phyloP scores from a whole-genome alignment of 2,329 filamentous ascomycete species.

The Pseudocercospora pini-densiflorae region DNA sequence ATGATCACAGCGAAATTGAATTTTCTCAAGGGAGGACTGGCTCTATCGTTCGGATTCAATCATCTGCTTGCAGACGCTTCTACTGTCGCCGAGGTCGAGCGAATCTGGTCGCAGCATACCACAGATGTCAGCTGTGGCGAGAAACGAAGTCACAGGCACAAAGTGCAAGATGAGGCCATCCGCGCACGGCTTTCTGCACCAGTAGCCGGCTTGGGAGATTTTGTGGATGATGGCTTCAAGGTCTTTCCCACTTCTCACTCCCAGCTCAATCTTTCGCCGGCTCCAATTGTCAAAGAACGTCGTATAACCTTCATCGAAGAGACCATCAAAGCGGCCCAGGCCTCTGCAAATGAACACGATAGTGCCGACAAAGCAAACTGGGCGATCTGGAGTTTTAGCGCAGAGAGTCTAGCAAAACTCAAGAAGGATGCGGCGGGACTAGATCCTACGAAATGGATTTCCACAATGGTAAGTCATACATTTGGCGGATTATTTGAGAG shows the following conservation, averaged over 20 bases:
- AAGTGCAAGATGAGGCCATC: constrained; percentile 9
- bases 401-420: constrained; percentile 21
- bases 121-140: constrained; percentile 20
- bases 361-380: constrained; percentile 15
- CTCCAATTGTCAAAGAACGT: constrained; percentile 10
- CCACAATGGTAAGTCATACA: constrained; percentile 17
- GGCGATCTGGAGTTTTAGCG: constrained; percentile 24
- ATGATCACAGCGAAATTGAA: constrained; percentile 25
- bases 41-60: constrained; percentile 25
- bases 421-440: constrained; percentile 20
- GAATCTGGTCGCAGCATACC: constrained; percentile 26
- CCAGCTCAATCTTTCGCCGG: constrained; percentile 18
- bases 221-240: constrained; percentile 18
- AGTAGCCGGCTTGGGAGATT: neutral
- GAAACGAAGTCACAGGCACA: constrained; percentile 11
- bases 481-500: neutral
- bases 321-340: constrained; percentile 14
- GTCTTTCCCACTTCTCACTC: constrained; percentile 20
- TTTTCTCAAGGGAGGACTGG: constrained; percentile 21
- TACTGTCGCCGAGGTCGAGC: constrained; percentile 22
- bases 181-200: constrained; percentile 21
- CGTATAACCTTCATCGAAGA: constrained; percentile 12
- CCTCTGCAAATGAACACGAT: constrained; percentile 8
- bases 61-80: constrained; percentile 24
- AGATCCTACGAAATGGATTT: constrained; percentile 24